These are phyloP conservation scores for Meyerozyma elateridarum DNA, from an alignment of 1,139 yeast genomes.

Conservation along the genomic window DNA sequence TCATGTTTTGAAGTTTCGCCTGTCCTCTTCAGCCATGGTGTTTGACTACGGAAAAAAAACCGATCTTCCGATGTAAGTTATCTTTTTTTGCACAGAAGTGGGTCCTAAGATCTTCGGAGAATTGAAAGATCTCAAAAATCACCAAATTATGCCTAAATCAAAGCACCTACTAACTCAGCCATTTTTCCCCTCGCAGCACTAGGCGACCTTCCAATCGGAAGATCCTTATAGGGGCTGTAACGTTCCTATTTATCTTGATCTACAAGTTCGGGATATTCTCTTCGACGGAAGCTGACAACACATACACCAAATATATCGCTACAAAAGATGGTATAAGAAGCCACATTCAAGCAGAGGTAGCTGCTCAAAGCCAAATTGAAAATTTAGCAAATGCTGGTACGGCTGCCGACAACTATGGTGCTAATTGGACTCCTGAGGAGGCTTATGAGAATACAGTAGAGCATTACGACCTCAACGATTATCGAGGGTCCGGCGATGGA, in stretches of 20 bases:
- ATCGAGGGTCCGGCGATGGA: slow-evolving; percentile 53
- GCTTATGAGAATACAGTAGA: slow-evolving; percentile 40
- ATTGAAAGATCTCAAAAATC: no score
- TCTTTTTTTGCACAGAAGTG: neutral
- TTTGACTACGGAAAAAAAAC: slow-evolving; percentile 37
- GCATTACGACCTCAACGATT: slow-evolving; percentile 57
- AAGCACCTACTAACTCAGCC: slow-evolving; percentile 10
- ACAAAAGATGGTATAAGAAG: slow-evolving; percentile 34
- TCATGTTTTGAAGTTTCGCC: neutral
- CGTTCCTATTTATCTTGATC: slow-evolving; percentile 8
- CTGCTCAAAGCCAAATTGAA: neutral
- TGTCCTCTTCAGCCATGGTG: slow-evolving; percentile 17
- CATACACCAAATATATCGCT: slow-evolving; percentile 21
- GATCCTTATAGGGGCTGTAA: slow-evolving; percentile 7
- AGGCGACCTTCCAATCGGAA: slow-evolving; percentile 7
- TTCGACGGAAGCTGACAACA: neutral
- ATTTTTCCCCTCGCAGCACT: slow-evolving; percentile 13
- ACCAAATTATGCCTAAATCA: no score
- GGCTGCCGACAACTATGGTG: neutral
- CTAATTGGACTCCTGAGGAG: slow-evolving; percentile 14
- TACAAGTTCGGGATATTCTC: slow-evolving; percentile 7
- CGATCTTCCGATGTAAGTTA: slow-evolving; percentile 44
- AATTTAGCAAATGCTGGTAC: slow-evolving; percentile 1
- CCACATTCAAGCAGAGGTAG: slow-evolving; percentile 10
- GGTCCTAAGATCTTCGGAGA: no score